Evolutionary conservation across 1,284 basidiomycete species (phyloP), one percentile per base, ranked within the genome.

Genomic region (Pisolithus thermaeus): DNA sequence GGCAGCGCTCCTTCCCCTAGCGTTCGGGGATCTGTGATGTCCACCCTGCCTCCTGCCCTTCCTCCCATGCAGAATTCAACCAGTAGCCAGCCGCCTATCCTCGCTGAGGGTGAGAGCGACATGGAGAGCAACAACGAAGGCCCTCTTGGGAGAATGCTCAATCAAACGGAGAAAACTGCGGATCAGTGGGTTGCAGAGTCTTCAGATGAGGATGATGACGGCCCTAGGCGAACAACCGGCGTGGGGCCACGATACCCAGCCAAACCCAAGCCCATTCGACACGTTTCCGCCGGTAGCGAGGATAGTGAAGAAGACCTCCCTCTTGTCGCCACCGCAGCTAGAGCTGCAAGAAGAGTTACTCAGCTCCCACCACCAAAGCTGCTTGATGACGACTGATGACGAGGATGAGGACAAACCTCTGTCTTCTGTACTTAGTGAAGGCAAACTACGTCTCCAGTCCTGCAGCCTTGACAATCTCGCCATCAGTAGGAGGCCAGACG

Each of bases 281-380:
- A 51, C 51, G 51, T 1, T 40, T 55, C 14, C 23, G 16, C 20
- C 48, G 32, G 56, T 30, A 49, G 27, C 7, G 62, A 58, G 20
- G 76, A 83, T 58, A 86, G 83, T 58, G 88, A 90, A 46, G 87
- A 89, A 58, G 87, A 90, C 65, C 56, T 89, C 41, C 87, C 87
- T 6, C 72, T 90, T n/a, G 78, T 80, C 22, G 77, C 78, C 11
- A 79, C 84, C 11, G 73, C 83, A 23, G 43, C 61, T 30, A 60
- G 65, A 35, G 57, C 69, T 49, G 63, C 36, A 32, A 66, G 56
- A 30, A 65, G 64, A 35, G 50, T 56, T 16, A 57, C 61, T 12
- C 64, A 57, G 7, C 47, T 67, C 16, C 50, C 54, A 39, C 54
- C 46, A 30, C 39, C 51, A 18, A 56, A 45, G 30, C 20, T 57